phyloP scores from a whole-genome alignment of 2,329 filamentous ascomycete species.

The Monascus ruber region DNA sequence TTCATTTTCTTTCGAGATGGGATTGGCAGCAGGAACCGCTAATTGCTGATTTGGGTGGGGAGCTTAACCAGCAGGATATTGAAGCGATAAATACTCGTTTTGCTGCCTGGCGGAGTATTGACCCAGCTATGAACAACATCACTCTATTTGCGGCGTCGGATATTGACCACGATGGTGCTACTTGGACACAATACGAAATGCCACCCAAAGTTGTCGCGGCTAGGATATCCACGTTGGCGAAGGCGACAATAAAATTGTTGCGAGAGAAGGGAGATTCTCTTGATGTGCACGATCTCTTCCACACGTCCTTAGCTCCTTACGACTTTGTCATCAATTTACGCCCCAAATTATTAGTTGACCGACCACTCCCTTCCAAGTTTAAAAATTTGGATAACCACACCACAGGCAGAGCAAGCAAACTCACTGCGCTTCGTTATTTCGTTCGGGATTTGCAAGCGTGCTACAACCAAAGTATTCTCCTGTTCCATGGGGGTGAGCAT shows the following conservation, averaged over 20 bases:
- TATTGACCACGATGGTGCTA: slow-evolving; percentile 63
- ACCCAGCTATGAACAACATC: slow-evolving; percentile 75
- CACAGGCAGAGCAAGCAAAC: slow-evolving; percentile 37
- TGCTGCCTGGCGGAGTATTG: slow-evolving; percentile 74
- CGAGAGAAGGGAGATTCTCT: slow-evolving; percentile 43
- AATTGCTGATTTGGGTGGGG: slow-evolving; percentile 59
- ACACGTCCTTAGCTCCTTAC: slow-evolving; percentile 62
- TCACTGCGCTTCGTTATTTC: slow-evolving; percentile 52
- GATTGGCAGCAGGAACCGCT: slow-evolving; percentile 82
- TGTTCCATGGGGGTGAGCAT: slow-evolving; percentile 59
- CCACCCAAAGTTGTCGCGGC: slow-evolving; percentile 75
- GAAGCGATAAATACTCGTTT: slow-evolving; percentile 58
- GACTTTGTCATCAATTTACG: slow-evolving; percentile 73
- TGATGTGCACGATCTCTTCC: slow-evolving; percentile 54
- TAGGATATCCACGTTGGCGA: slow-evolving; percentile 70
- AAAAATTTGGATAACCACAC: slow-evolving; percentile 63
- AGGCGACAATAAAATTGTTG: slow-evolving; percentile 57
- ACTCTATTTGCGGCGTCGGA: slow-evolving; percentile 73
- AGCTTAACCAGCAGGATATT: slow-evolving; percentile 51
- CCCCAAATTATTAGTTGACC: slow-evolving; percentile 36
- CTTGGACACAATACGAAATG: slow-evolving; percentile 59
- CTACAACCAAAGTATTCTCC: slow-evolving; percentile 61
- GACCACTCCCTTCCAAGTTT: slow-evolving; percentile 39
- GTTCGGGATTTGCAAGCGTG: slow-evolving; percentile 54
- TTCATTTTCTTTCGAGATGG: slow-evolving; percentile 74